Evolutionary conservation across 129 eudicot genomes (phyloP).

Genomic region (Chrysanthemum seticuspe): DNA sequence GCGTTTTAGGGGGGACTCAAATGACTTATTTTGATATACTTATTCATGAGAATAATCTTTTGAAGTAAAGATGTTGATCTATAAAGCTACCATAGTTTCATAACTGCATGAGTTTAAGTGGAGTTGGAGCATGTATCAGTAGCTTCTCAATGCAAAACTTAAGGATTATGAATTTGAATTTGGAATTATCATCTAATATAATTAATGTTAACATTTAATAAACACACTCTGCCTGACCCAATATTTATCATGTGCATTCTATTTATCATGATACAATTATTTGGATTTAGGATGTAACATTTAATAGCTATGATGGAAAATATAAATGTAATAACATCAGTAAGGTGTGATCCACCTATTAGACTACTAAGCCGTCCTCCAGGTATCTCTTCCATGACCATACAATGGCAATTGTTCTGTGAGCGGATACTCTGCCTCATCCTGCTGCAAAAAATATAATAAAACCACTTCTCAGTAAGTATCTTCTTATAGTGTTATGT

Average conservation of each 20-base stretch:
- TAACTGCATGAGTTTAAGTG: not conserved
- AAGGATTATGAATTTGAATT: not conserved
- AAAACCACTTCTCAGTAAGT: not conserved
- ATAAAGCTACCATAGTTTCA: not conserved
- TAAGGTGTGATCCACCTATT: conserved; percentile 66
- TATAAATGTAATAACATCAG: conserved; percentile 69
- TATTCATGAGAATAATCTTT: not conserved
- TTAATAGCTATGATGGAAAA: not conserved
- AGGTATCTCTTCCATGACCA: conserved; percentile 72
- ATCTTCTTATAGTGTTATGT: too few relatives aligned
- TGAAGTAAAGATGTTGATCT: conserved; percentile 8
- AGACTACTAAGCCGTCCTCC: conserved; percentile 61
- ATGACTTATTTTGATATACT: conserved; percentile 10
- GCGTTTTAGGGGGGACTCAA: not conserved
- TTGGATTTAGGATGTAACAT: too few relatives aligned
- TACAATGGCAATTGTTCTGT: conserved; percentile 65
- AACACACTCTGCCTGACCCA: too few relatives aligned
- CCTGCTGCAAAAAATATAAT: conserved; percentile 31
- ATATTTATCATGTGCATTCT: too few relatives aligned
- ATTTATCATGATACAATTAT: too few relatives aligned
- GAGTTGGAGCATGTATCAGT: not conserved
- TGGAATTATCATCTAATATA: too few relatives aligned
- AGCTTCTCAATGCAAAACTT: not conserved
- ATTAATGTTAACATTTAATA: too few relatives aligned
- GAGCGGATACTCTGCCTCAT: conserved; percentile 57